Percentiles rank a stretch among this genome's conserved stretches.
These are phyloP conservation scores for Phlebopus sp. DNA, from an alignment of 1,284 basidiomycete species.

Conservation along the genomic window DNA sequence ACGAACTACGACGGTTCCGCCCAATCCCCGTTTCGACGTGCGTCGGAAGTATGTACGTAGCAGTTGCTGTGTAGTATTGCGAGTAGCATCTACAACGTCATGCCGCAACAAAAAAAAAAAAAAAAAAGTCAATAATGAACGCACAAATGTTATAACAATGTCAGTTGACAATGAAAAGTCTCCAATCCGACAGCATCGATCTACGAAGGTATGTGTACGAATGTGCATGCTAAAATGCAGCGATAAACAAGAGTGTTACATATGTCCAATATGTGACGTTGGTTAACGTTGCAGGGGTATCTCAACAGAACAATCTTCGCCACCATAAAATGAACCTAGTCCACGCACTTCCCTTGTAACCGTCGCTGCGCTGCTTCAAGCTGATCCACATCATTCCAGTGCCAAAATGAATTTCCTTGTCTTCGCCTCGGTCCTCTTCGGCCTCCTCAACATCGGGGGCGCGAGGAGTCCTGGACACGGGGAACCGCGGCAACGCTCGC, in stretches of 20 bases:
- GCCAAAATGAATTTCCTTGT: conserved; percentile 58
- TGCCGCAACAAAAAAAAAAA: background rate
- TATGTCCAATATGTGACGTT: conserved; percentile 29
- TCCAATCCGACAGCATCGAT: conserved; percentile 21
- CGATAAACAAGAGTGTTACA: conserved; percentile 35
- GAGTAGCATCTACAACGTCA: no score
- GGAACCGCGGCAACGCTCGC: conserved; percentile 63
- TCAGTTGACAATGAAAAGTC: background rate
- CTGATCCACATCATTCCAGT: conserved; percentile 74
- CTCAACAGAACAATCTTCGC: conserved; percentile 63
- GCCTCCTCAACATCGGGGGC: conserved; percentile 63
- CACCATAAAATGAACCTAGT: conserved; percentile 68
- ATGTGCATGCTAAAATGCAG: conserved; percentile 18
- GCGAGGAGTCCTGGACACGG: conserved; percentile 31
- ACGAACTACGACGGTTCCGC: no score
- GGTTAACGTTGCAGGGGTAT: conserved; percentile 14
- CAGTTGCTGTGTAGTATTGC: background rate
- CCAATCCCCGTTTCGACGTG: no score
- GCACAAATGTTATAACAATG: background rate
- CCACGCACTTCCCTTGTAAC: conserved; percentile 75
- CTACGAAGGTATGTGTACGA: conserved; percentile 20
- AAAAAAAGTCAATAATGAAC: background rate
- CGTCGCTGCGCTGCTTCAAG: conserved; percentile 49
- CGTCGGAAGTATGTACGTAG: background rate
- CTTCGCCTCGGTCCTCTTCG: conserved; percentile 48